These are phyloP conservation scores for Leptodermis oblonga DNA, from an alignment of 257 asterid genomes.

Conservation along the genomic window DNA sequence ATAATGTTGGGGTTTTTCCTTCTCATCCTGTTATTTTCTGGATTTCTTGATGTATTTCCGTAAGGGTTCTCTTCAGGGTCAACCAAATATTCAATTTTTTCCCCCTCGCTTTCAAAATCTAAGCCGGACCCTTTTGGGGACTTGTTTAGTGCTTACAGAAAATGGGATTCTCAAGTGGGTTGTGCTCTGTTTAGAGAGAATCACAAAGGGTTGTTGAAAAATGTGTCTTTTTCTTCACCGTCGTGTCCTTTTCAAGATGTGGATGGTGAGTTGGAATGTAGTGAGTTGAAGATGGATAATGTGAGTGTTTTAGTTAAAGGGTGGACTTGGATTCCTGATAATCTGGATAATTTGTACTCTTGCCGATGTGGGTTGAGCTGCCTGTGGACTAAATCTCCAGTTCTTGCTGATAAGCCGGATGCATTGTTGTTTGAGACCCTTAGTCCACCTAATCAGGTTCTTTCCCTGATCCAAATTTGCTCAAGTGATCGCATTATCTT, in stretches of 20 bases:
- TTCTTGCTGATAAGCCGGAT: conserved; percentile 93
- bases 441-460: conserved; percentile 84
- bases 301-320: conserved; percentile 81
- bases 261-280: conserved; percentile 58
- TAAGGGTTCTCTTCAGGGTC: conserved; percentile 37
- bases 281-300: conserved; percentile 69
- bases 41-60: conserved; percentile 46
- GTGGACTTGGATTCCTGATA: conserved; percentile 99
- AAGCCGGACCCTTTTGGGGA: conserved; percentile 55
- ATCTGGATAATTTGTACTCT: conserved; percentile 83
- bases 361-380: conserved; percentile 98
- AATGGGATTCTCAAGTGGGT: conserved; percentile 86
- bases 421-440: conserved; percentile 87
- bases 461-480: background rate
- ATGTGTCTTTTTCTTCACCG: conserved; percentile 39
- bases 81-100: conserved; percentile 19
- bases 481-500: background rate
- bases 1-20: conserved; percentile 51
- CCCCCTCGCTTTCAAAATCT: conserved; percentile 31
- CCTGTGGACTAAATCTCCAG: conserved; percentile 84
- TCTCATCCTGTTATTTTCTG: conserved; percentile 44
- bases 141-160: conserved; percentile 50
- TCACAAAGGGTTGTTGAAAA: conserved; percentile 32
- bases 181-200: conserved; percentile 63
- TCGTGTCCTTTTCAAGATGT: conserved; percentile 64